Percentiles rank a stretch among this genome's conserved stretches.
phyloP scores from a whole-genome alignment of 2,329 filamentous ascomycete species.

The Cordyceps pruinosa region DNA sequence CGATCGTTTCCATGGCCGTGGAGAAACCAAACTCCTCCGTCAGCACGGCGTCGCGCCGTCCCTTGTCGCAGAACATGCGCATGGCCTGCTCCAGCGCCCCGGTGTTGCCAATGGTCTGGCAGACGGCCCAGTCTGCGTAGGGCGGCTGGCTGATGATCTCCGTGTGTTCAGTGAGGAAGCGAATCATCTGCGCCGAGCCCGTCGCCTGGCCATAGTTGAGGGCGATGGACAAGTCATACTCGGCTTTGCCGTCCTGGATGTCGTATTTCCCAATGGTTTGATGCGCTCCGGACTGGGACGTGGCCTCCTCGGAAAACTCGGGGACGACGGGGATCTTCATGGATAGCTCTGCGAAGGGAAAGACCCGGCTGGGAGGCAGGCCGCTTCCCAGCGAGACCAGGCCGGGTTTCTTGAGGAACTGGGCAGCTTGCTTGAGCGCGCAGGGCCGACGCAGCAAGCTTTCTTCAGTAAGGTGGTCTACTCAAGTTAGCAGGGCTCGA shows the following conservation, averaged over 20 bases:
- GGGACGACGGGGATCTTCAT: conserved; percentile 66
- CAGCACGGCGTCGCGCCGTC: conserved; percentile 68
- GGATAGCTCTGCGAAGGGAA: conserved; percentile 76
- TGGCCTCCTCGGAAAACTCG: conserved; percentile 64
- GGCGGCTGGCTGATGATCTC: conserved; percentile 83
- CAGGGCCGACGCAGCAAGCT: conserved; percentile 54
- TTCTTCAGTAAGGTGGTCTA: conserved; percentile 56
- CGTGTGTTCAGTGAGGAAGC: conserved; percentile 91
- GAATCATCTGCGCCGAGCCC: conserved; percentile 78
- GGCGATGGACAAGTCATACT: conserved; percentile 72
- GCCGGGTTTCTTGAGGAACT: conserved; percentile 70
- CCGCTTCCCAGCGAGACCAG: conserved; percentile 91
- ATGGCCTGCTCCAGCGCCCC: conserved; percentile 76
- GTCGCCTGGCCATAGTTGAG: conserved; percentile 90
- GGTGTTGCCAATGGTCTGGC: conserved; percentile 79
- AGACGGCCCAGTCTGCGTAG: conserved; percentile 84
- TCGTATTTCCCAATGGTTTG: conserved; percentile 79
- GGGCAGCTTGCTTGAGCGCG: conserved; percentile 77
- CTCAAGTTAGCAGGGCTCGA: not conserved
- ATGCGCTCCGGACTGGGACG: conserved; percentile 50
- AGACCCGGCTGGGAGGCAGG: conserved; percentile 79
- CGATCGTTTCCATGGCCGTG: conserved; percentile 55
- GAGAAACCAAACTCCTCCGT: conserved; percentile 91
- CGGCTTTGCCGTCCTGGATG: conserved; percentile 48
- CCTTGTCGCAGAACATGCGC: conserved; percentile 67